phyloP scores from a whole-genome alignment of 2,329 filamentous ascomycete species.

The Aspergillus aculeatinus region DNA sequence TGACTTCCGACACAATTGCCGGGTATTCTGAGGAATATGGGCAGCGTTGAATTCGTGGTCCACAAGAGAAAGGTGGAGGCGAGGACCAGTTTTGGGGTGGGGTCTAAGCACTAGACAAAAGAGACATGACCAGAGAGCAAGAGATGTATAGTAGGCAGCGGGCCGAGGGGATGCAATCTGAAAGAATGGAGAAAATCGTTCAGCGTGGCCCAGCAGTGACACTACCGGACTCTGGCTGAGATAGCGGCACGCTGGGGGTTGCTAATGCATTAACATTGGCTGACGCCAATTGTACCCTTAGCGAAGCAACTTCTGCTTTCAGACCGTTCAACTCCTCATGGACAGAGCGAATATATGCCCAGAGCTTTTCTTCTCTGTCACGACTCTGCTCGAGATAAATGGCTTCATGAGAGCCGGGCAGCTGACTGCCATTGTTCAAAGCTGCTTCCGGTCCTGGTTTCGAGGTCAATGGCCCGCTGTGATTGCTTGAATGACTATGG shows the following conservation, averaged over 20 bases:
- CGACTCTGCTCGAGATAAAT: conserved; percentile 30
- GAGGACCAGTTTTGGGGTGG: not conserved
- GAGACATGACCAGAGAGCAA: not conserved
- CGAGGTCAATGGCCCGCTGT: conserved; percentile 27
- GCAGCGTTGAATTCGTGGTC: not conserved
- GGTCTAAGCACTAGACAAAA: conserved; percentile 1
- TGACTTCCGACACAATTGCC: not conserved
- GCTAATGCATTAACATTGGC: conserved; percentile 25
- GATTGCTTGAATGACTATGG: conserved; percentile 37
- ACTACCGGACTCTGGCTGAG: conserved; percentile 15
- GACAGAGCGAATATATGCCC: conserved; percentile 45
- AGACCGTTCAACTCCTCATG: conserved; percentile 43
- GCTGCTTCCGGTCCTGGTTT: conserved; percentile 30
- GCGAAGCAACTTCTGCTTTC: conserved; percentile 42
- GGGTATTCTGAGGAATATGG: conserved; percentile 3
- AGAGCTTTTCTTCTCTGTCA: conserved; percentile 42
- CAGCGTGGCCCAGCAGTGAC: conserved; percentile 18
- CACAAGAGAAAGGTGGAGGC: not conserved
- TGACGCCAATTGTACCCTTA: conserved; percentile 43
- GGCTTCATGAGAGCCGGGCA: conserved; percentile 21
- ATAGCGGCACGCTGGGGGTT: conserved; percentile 17
- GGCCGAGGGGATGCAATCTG: not conserved
- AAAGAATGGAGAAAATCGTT: not conserved
- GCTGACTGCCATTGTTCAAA: conserved; percentile 22
- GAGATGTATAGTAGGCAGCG: not conserved